These are phyloP conservation scores for Immersiella caudata DNA, from an alignment of 495 filamentous ascomycete species.

Conservation along the genomic window DNA sequence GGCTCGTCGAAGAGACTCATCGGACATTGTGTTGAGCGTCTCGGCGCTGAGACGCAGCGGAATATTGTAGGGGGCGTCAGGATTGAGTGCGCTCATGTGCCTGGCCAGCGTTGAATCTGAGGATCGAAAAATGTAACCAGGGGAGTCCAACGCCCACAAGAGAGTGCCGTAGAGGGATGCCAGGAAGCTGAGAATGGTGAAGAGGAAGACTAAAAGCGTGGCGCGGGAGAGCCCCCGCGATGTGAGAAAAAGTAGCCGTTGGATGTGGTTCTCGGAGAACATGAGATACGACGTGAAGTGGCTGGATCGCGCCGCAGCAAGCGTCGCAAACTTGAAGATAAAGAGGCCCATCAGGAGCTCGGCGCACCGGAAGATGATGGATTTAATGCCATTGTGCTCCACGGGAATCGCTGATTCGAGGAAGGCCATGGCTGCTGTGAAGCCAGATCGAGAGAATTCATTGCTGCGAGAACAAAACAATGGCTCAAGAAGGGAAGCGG, in stretches of 20 bases:
- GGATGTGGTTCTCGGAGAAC: not conserved
- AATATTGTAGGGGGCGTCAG: not conserved
- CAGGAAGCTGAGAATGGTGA: not conserved
- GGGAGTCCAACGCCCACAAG: not conserved
- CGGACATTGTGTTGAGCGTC: not conserved
- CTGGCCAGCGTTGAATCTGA: not conserved
- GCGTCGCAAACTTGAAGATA: not conserved
- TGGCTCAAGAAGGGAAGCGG: too few relatives aligned
- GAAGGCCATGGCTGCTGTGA: not conserved
- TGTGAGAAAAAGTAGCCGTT: not conserved
- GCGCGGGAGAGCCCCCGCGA: not conserved
- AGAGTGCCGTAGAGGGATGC: not conserved
- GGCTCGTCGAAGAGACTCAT: not conserved
- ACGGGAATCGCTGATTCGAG: not conserved
- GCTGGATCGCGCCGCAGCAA: not conserved
- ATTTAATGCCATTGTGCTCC: not conserved
- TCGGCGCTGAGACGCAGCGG: not conserved
- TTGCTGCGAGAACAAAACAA: too few relatives aligned
- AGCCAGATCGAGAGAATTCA: too few relatives aligned
- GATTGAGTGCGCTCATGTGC: not conserved
- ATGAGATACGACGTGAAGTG: slow-evolving; percentile 6
- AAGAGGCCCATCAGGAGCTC: slow-evolving; percentile 5
- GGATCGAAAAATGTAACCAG: not conserved
- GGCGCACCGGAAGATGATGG: not conserved
- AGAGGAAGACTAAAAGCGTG: not conserved